Percentiles rank a stretch among this genome's conserved stretches.
These are phyloP conservation scores for Chalciporus sp. DNA, from an alignment of 1,284 basidiomycete species.

Conservation along the genomic window DNA sequence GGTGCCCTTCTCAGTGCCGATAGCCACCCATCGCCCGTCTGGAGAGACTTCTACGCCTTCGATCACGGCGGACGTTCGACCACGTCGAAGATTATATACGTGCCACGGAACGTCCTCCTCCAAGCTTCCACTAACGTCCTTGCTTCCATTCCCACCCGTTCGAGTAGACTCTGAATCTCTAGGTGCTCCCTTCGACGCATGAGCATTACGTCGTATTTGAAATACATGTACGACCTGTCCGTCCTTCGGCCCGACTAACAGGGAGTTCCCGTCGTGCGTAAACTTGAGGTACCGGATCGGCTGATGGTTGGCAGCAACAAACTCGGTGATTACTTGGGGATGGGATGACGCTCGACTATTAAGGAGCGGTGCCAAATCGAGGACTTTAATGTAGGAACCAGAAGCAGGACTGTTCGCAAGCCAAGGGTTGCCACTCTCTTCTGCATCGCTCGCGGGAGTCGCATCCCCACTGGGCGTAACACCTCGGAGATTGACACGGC, in stretches of 20 bases:
- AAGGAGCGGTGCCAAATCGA: conserved; percentile 54
- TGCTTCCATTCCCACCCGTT: conserved; percentile 4
- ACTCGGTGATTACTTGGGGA: conserved; percentile 47
- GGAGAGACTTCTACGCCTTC: conserved; percentile 57
- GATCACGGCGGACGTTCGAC: conserved; percentile 69
- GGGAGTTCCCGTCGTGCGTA: conserved; percentile 57
- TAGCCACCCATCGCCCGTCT: conserved; percentile 72
- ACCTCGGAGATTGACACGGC: conserved; percentile 12
- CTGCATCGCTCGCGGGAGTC: conserved; percentile 14
- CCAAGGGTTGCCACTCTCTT: conserved; percentile 8
- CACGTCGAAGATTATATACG: conserved; percentile 70
- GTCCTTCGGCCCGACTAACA: conserved; percentile 61
- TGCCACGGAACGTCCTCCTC: conserved; percentile 51
- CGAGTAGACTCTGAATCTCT: background rate
- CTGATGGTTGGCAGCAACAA: conserved; percentile 49
- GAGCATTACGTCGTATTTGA: conserved; percentile 47
- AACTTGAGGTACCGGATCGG: conserved; percentile 58
- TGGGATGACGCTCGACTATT: conserved; percentile 12
- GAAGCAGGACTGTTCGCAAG: conserved; percentile 1
- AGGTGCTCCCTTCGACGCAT: conserved; percentile 17
- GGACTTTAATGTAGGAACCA: conserved; percentile 51
- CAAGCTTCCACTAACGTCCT: conserved; percentile 5
- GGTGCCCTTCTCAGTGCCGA: conserved; percentile 65
- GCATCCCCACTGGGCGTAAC: conserved; percentile 9
- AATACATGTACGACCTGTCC: conserved; percentile 65